Conservation (phyloP, 306 rosid species). For the Carpinus fangiana region DNA sequence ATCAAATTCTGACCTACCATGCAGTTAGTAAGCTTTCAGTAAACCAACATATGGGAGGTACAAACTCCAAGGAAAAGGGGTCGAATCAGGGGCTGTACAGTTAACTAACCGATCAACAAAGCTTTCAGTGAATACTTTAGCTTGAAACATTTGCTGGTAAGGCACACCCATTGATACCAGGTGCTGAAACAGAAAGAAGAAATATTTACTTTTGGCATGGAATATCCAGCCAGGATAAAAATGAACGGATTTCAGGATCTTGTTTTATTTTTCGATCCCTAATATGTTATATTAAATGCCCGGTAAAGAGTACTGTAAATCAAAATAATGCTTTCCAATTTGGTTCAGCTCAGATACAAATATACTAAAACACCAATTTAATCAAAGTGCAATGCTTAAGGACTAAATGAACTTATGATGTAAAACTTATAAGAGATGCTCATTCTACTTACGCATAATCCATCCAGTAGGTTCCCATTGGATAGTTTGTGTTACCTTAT, state of each 20-base stretch:
- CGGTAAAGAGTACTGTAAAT: not conserved
- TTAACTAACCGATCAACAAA: not conserved
- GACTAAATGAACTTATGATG: constrained; percentile 25
- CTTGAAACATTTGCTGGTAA: not conserved
- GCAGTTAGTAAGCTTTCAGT: not conserved
- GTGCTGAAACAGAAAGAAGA: not conserved
- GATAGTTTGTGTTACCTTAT: constrained; percentile 44
- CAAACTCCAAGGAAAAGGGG: not conserved
- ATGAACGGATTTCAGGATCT: not conserved
- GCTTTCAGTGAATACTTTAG: not conserved
- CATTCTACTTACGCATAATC: constrained; percentile 42
- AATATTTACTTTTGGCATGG: not conserved
- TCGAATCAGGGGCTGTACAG: not conserved
- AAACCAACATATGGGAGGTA: not conserved
- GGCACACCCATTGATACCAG: not conserved
- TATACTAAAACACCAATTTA: not conserved
- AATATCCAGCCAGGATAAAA: not conserved
- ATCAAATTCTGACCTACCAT: not conserved
- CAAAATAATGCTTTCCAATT: not conserved
- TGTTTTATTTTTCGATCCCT: not conserved
- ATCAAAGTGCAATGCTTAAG: constrained; percentile 11
- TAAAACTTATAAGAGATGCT: constrained; percentile 30
- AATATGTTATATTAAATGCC: not conserved
- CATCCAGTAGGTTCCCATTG: constrained; percentile 42
- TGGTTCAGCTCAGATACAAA: not conserved